Base-by-base conservation (phyloP, 345 rosid species). In the Heritiera littoralis region DNA sequence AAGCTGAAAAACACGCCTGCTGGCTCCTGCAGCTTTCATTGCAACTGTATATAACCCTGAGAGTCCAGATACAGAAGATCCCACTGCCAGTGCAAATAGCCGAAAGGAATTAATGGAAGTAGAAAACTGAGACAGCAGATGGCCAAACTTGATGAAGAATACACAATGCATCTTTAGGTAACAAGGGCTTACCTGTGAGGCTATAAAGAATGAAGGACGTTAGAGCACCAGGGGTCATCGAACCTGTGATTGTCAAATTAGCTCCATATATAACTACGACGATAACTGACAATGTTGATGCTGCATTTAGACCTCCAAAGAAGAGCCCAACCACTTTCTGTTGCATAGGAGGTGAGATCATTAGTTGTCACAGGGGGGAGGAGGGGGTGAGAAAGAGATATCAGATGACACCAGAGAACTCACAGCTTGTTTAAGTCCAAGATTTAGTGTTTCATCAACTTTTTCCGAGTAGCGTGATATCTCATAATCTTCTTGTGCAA, bases 141-240 rank as follows among this genome's bases (percentile, higher is more conserved):
- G n/a, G 74, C 7, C 48, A 59, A 59, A 20, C 78, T 28, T 65
- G 40, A 23, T 4, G 20, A 38, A 35, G 30, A 46, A 69, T 11
- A 48, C 6, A 49, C 2, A 43, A 64, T 6, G 40, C 7, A 64
- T 32, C 68, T 64, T 64, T 64, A 64, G 60, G 23, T 35, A 65
- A 15, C 52, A 75, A 54, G 64, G 73, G 59, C 45, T 13, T 86
- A 95, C 99, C 99, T 79, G 99, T 95, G 81, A 93, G 95, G 75
- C 99, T 95, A 69, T 95, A 93, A 80, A 95, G 98, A 69, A 95
- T 93, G 90, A 95, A 95, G 77, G 99, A 95, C 59, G 99, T 95
- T 77, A 95, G 98, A 32, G 94, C 83, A 63, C 99, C 99, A 0
- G 90, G 89, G 4, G 94, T 93, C 97, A 95, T 81, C 81, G 92